A percentile compares a stretch with the other conserved stretches of the same genome.
Conservation (phyloP, 495 filamentous ascomycete genomes). For the Neurospora sp. region DNA sequence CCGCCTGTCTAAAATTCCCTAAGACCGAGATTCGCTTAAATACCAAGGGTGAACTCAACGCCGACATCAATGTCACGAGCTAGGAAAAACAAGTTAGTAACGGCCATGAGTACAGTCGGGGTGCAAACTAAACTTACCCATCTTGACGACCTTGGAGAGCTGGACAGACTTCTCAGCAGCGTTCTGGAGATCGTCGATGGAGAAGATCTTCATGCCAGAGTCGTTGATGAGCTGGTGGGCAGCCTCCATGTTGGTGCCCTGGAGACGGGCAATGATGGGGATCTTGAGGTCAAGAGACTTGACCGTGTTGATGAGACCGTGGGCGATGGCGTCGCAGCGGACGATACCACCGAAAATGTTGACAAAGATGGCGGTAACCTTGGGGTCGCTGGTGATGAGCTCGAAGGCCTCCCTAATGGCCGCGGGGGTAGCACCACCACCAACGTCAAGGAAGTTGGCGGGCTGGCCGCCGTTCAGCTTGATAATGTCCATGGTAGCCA, state of each 20-base stretch:
- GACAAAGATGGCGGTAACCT: constrained; percentile 98
- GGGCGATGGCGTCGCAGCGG: constrained; percentile 93
- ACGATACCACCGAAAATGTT: constrained; percentile 99
- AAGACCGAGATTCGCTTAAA: constrained; percentile 41
- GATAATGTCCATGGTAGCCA: constrained; percentile 99
- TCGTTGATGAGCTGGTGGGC: constrained; percentile 95
- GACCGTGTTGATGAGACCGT: constrained; percentile 89
- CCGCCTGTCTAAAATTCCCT: neutral
- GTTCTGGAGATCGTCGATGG: constrained; percentile 93
- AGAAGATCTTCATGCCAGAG: constrained; percentile 98
- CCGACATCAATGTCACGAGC: constrained; percentile 96
- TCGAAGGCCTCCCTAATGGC: constrained; percentile 97
- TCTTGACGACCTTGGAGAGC: constrained; percentile 97
- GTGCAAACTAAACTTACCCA: constrained; percentile 49
- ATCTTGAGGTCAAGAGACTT: constrained; percentile 89
- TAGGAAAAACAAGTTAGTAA: constrained; percentile 15
- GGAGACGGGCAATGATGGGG: constrained; percentile 89
- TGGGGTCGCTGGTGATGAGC: constrained; percentile 95
- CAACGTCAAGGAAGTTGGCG: constrained; percentile 98
- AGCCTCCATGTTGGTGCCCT: constrained; percentile 97
- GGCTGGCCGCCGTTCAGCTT: constrained; percentile 95
- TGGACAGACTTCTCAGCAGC: constrained; percentile 98
- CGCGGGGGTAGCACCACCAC: constrained; percentile 90
- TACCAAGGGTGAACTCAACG: constrained; percentile 93
- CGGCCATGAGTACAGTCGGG: neutral